Conservation (phyloP, 192 early-diverging fungal species). For the Paraglomus occultum region DNA sequence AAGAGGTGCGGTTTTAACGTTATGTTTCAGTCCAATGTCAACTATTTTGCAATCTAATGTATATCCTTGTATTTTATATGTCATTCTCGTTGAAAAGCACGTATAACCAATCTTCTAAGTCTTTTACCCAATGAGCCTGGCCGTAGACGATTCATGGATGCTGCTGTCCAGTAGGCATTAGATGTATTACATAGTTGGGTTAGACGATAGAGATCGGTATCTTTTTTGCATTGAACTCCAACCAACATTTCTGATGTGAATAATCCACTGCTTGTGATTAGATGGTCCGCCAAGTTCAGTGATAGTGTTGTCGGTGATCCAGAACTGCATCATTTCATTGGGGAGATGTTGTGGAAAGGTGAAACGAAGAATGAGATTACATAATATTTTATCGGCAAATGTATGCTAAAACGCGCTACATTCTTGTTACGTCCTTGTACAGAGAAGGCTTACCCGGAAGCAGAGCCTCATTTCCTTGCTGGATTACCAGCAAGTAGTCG, state of each 20-base stretch:
- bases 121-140: slow-evolving; percentile 50
- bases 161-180: slow-evolving; percentile 47
- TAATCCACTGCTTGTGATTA: slow-evolving; percentile 27
- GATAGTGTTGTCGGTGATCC: slow-evolving; percentile 64
- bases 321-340: slow-evolving; percentile 71
- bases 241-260: slow-evolving; percentile 1
- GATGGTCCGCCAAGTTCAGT: slow-evolving; percentile 62
- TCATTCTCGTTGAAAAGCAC: slow-evolving; percentile 39
- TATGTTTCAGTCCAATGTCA: neutral
- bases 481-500: slow-evolving; percentile 81
- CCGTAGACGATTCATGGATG: slow-evolving; percentile 53
- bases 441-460: slow-evolving; percentile 73
- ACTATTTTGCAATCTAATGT: neutral
- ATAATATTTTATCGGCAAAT: neutral
- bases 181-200: slow-evolving; percentile 10
- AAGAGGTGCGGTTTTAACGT: slow-evolving; percentile 46
- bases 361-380: slow-evolving; percentile 3
- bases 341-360: slow-evolving; percentile 67
- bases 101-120: slow-evolving; percentile 62
- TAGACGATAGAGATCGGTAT: neutral
- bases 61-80: neutral
- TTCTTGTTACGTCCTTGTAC: slow-evolving; percentile 18
- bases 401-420: neutral
- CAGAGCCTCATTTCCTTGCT: slow-evolving; percentile 83
- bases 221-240: slow-evolving; percentile 20